Conservation (phyloP, 2,329 filamentous ascomycete species). For the Lachnellula occidentalis region DNA sequence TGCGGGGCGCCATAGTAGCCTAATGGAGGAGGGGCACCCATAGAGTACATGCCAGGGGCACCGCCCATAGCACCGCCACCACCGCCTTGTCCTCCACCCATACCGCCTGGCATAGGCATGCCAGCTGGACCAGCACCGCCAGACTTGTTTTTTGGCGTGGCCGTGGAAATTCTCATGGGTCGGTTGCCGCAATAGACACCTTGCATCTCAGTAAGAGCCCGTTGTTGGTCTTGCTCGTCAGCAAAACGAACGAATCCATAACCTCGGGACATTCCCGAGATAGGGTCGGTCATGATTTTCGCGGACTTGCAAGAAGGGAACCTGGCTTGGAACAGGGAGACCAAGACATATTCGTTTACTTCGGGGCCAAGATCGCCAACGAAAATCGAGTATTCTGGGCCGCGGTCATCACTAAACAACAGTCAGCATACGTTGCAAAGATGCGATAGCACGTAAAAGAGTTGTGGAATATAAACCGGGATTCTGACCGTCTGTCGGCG, state of each 20-base stretch:
- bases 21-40: conserved; percentile 59
- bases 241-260: conserved; percentile 98
- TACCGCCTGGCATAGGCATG: conserved; percentile 43
- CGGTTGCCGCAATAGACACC: conserved; percentile 98
- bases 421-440: conserved; percentile 3
- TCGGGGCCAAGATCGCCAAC: conserved; percentile 96
- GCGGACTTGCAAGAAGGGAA: conserved; percentile 98
- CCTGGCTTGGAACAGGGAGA: conserved; percentile 88
- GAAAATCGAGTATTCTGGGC: conserved; percentile 80
- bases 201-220: conserved; percentile 95
- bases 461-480: conserved; percentile 19
- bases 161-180: conserved; percentile 97
- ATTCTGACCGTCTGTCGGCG: conserved; percentile 73
- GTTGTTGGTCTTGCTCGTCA: conserved; percentile 92
- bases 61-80: conserved; percentile 35
- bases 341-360: conserved; percentile 96
- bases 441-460: conserved; percentile 9
- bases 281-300: conserved; percentile 99
- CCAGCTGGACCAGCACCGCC: conserved; percentile 47
- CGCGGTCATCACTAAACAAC: conserved; percentile 62
- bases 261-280: conserved; percentile 93
- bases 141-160: conserved; percentile 87
- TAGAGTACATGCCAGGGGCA: conserved; percentile 56
- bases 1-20: conserved; percentile 63
- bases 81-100: conserved; percentile 29